A percentile compares a stretch with the other conserved stretches of the same genome.
Conservation (phyloP, 202 grass and related monocot species). For the Setaria viridis region DNA sequence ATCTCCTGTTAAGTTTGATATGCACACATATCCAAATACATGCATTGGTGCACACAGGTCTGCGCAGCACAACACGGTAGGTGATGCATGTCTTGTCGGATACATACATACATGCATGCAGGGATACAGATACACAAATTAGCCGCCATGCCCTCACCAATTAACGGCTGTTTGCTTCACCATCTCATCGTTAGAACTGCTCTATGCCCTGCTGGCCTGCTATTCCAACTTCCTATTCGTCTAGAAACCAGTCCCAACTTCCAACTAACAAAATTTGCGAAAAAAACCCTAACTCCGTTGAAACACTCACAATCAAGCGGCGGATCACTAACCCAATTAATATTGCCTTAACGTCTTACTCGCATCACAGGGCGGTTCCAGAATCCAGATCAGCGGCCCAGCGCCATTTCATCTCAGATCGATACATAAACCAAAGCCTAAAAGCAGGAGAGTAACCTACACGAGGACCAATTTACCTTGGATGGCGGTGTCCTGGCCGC, state of each 20-base stretch:
- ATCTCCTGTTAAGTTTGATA: background rate
- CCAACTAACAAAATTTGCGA: background rate
- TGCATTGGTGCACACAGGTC: background rate
- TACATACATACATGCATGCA: background rate
- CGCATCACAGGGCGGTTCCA: background rate
- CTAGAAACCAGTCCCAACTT: background rate
- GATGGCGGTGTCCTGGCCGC: constrained; percentile 58
- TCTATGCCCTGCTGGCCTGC: background rate
- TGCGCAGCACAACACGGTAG: background rate
- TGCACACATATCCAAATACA: background rate
- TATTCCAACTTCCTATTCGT: background rate
- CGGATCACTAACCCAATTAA: background rate
- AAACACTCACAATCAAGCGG: background rate
- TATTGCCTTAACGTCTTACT: background rate
- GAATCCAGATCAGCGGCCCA: constrained; percentile 32
- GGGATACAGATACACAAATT: background rate
- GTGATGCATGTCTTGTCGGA: background rate
- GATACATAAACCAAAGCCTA: background rate
- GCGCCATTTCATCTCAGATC: constrained; percentile 39
- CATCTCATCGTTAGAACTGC: background rate
- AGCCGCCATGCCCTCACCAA: background rate
- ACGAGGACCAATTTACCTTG: constrained; percentile 41
- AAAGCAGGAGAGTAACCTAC: background rate
- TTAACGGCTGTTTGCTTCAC: background rate
- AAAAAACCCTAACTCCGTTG: background rate